Conservation (phyloP, 2,329 filamentous ascomycete genomes). For the Alternaria rosae region DNA sequence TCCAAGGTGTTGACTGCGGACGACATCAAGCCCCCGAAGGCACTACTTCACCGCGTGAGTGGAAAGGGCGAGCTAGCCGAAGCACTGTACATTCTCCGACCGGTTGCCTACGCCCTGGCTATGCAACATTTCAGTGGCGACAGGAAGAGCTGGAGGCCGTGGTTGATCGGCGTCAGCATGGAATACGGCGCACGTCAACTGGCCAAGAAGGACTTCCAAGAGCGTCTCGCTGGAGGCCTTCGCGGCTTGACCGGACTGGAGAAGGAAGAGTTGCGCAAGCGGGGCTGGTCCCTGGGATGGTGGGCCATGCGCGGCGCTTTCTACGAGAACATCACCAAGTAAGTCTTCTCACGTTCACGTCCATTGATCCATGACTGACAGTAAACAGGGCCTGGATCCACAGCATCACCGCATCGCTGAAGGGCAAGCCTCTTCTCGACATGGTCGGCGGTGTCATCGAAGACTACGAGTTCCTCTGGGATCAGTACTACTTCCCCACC, state of each 20-base stretch:
- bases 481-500: constrained; percentile 91
- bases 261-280: constrained; percentile 84
- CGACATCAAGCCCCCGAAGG: constrained; percentile 91
- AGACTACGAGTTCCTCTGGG: constrained; percentile 98
- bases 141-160: constrained; percentile 87
- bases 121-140: constrained; percentile 76
- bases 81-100: constrained; percentile 88
- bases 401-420: constrained; percentile 74
- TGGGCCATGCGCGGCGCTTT: constrained; percentile 97
- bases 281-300: constrained; percentile 92
- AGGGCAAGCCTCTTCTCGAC: constrained; percentile 75
- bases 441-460: constrained; percentile 86
- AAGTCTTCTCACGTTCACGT: constrained; percentile 32
- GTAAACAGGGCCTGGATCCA: constrained; percentile 65
- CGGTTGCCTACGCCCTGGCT: constrained; percentile 83
- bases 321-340: constrained; percentile 87
- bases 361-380: constrained; percentile 23
- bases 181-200: constrained; percentile 92
- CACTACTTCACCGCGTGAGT: constrained; percentile 77
- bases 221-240: constrained; percentile 72
- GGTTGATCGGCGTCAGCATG: constrained; percentile 83
- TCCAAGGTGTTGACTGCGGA: constrained; percentile 92
- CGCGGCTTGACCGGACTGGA: constrained; percentile 83
- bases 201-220: constrained; percentile 69
- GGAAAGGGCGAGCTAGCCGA: constrained; percentile 85